Percentiles rank a stretch among this genome's conserved stretches.
phyloP scores from a whole-genome alignment of 257 asterid genomes.

The Solanum habrochaites region DNA sequence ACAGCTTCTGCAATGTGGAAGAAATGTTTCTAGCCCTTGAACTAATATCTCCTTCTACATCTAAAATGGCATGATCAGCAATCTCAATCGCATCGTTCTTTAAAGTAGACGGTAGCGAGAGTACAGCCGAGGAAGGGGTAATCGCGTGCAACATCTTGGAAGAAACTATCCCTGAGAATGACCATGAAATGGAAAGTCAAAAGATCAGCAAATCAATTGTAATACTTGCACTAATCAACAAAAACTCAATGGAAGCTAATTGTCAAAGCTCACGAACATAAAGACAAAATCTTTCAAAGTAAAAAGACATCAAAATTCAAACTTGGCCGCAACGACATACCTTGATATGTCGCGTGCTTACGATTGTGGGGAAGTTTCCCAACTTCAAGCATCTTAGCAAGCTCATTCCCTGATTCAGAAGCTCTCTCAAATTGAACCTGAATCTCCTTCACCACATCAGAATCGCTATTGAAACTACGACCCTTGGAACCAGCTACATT shows the following conservation, averaged over 20 bases:
- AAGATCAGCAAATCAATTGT: background rate
- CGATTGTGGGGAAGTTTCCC: constrained; percentile 76
- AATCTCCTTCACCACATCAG: constrained; percentile 73
- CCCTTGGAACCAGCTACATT: constrained; percentile 10
- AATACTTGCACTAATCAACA: background rate
- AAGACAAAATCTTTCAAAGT: background rate
- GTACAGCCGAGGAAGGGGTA: constrained; percentile 30
- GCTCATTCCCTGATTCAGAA: constrained; percentile 64
- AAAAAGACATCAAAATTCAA: background rate
- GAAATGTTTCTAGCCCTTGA: constrained; percentile 61
- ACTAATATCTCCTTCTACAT: constrained; percentile 46
- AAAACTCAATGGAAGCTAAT: background rate
- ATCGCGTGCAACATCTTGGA: constrained; percentile 61
- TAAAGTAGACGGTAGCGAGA: constrained; percentile 53
- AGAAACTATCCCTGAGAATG: constrained; percentile 38
- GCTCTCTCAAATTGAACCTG: constrained; percentile 72
- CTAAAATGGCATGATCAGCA: constrained; percentile 36
- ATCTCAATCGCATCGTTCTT: constrained; percentile 24
- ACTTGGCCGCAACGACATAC: constrained; percentile 20
- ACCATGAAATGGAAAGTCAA: background rate
- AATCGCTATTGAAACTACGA: constrained; percentile 42
- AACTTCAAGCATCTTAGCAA: constrained; percentile 74
- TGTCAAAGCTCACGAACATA: background rate
- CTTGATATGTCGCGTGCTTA: constrained; percentile 70
- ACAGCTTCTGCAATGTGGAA: constrained; percentile 75